Percentiles rank a stretch among this genome's conserved stretches.
Conservation (phyloP, 2,329 filamentous ascomycete species). For the Diaporthe amygdali region DNA sequence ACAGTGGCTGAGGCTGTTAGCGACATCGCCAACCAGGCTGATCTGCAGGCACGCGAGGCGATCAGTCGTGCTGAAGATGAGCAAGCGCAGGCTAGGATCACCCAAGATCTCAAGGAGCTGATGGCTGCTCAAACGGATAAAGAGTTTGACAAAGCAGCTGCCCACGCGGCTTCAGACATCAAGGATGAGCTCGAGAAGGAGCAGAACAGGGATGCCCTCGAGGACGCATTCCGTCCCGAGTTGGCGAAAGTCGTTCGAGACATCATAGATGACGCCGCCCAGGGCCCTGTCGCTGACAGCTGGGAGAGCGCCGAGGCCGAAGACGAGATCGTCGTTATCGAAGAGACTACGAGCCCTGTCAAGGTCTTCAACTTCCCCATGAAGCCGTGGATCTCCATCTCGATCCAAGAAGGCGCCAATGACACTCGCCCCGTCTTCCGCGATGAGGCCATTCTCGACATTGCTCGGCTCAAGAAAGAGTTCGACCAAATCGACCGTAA, state of each 20-base stretch:
- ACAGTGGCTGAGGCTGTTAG: conserved; percentile 74
- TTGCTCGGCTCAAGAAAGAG: conserved; percentile 94
- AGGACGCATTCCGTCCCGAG: conserved; percentile 55
- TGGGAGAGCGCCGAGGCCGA: conserved; percentile 88
- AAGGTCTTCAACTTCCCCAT: conserved; percentile 95
- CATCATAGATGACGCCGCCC: conserved; percentile 61
- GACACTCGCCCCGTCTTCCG: conserved; percentile 69
- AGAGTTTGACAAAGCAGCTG: conserved; percentile 57
- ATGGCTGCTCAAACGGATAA: conserved; percentile 56
- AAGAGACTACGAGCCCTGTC: conserved; percentile 69
- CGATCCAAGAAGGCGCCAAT: conserved; percentile 64
- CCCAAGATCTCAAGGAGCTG: conserved; percentile 54
- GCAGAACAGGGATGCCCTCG: conserved; percentile 57
- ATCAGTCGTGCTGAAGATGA: conserved; percentile 61
- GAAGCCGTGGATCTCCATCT: conserved; percentile 93
- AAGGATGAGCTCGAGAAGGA: conserved; percentile 61
- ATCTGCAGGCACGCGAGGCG: conserved; percentile 67
- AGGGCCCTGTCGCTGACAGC: conserved; percentile 75
- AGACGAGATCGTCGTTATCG: conserved; percentile 67
- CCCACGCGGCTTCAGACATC: conserved; percentile 52
- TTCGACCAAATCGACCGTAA: conserved; percentile 98
- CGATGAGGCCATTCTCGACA: conserved; percentile 84
- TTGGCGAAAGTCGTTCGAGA: conserved; percentile 55
- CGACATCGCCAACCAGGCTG: conserved; percentile 62
- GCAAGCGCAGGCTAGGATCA: conserved; percentile 53